Conservation (phyloP, 805 yeast species). For the Spathaspora hagerdaliae region DNA sequence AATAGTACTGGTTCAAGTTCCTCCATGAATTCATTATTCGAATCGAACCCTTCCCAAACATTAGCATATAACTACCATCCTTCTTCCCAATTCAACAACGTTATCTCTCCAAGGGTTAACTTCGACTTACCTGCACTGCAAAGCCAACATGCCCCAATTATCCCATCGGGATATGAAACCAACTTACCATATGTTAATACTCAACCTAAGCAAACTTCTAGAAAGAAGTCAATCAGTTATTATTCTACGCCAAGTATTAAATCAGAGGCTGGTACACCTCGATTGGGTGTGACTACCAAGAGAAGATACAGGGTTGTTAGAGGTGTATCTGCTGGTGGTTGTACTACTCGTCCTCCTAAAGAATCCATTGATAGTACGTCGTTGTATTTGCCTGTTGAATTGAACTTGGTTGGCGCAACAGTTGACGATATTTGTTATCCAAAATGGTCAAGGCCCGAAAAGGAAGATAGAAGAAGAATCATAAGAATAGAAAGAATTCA, state of each 20-base stretch:
- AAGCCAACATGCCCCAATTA: background rate
- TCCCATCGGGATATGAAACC: background rate
- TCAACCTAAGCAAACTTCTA: background rate
- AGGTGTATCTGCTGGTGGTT: constrained; percentile 58
- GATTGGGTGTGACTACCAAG: background rate
- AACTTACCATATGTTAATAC: background rate
- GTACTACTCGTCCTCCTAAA: constrained; percentile 53
- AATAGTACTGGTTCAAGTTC: background rate
- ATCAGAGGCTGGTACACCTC: background rate
- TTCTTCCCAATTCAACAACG: background rate
- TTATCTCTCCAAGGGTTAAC: background rate
- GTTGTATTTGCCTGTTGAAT: constrained; percentile 42
- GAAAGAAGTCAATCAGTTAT: background rate
- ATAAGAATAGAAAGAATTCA: constrained; percentile 56
- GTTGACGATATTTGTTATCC: constrained; percentile 48
- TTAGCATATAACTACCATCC: constrained; percentile 2
- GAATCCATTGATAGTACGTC: constrained; percentile 23
- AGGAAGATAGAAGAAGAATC: constrained; percentile 50
- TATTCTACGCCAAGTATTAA: background rate
- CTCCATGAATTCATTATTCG: constrained; percentile 7
- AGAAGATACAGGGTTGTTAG: constrained; percentile 44
- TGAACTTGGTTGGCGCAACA: constrained; percentile 43
- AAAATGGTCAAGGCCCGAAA: constrained; percentile 45
- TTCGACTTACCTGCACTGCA: background rate
- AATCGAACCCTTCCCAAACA: constrained; percentile 3